Evolutionary conservation across 192 early-diverging fungal genomes (phyloP).

Genomic region (Coemansia sp.): DNA sequence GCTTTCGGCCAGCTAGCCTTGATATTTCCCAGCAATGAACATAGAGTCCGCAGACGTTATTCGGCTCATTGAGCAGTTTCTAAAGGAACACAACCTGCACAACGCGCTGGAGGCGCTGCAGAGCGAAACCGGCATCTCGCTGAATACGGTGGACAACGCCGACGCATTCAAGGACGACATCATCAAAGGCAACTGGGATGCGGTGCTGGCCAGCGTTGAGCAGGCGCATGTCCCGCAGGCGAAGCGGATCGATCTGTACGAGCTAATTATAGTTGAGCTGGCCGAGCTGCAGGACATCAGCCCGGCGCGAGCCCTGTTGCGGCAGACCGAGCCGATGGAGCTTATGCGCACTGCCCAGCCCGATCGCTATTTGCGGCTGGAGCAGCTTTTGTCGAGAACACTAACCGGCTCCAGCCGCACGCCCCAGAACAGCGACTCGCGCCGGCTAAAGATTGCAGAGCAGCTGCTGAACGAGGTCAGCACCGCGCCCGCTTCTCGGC

Average conservation of each 20-base stretch:
- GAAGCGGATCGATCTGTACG: constrained; percentile 84
- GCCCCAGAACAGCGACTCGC: constrained; percentile 64
- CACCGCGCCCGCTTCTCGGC: constrained; percentile 67
- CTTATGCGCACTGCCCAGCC: constrained; percentile 67
- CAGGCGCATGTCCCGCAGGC: constrained; percentile 64
- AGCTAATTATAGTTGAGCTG: constrained; percentile 87
- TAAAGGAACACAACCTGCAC: constrained; percentile 86
- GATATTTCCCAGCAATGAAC: constrained; percentile 15
- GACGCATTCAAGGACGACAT: constrained; percentile 74
- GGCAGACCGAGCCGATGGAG: constrained; percentile 92
- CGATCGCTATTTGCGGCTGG: constrained; percentile 81
- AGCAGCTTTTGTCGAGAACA: constrained; percentile 65
- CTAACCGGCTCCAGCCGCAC: constrained; percentile 52
- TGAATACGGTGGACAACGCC: constrained; percentile 87
- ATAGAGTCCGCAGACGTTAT: constrained; percentile 65
- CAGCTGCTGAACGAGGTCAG: constrained; percentile 28
- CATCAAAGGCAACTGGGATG: constrained; percentile 81
- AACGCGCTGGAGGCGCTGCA: constrained; percentile 76
- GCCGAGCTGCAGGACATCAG: constrained; percentile 79
- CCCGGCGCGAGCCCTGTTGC: constrained; percentile 78
- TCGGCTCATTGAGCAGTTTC: constrained; percentile 89
- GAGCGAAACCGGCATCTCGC: constrained; percentile 71
- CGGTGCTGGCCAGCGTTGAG: constrained; percentile 69
- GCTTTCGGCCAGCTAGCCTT: not conserved
- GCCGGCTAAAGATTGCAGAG: constrained; percentile 74